Base-by-base conservation (phyloP, 169 alveolate genomes). In the Amoebophrya sp. region DNA sequence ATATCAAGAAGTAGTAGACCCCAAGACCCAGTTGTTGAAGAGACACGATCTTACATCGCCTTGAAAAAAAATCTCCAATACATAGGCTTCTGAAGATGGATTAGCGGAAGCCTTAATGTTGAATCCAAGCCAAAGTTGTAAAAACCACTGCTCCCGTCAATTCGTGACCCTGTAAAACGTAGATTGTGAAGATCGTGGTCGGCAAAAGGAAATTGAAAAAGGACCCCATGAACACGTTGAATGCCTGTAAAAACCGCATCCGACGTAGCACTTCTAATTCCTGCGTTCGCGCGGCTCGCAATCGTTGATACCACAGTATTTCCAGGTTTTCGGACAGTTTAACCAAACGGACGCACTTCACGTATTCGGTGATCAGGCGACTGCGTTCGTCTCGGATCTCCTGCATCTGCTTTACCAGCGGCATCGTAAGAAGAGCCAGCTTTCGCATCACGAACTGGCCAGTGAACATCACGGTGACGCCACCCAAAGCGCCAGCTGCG, bases 391-490 rank as follows among this genome's bases (percentile, higher is more conserved):
- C 83, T 36, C 83, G 83, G 36, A 36, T 36, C n/a, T 65, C 83
- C 83, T 65, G 83, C 83, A 65, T 29, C 26, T 65, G 18, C 83
- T 26, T 6, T 18, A 65, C 83, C 38, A 26, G 10, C 33, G 12
- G 36, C 26, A 36, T 65, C 2, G 83, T 65, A 1, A 6, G n/a
- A 6, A 10, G 3, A 29, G 83, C 83, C 26, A 65, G 83, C 83
- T 26, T 65, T 36, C 83, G 83, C 83, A 65, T 65, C 83, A 26
- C 33, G 83, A 65, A 65, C 83, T 65, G 83, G 39, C 83, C 83
- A 36, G 33, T 1, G n/a, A 65, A 65, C 83, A 65, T 65, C 38
- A 65, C n/a, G 2, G 26, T 36, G 39, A 65, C 2, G 36, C 83
- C 83, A 36, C 36, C 83, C 10, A 26, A 65, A 6, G 83, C n/a